Evolutionary conservation across 345 rosid genomes (phyloP).

Genomic region (Hibiscus tridactylites): DNA sequence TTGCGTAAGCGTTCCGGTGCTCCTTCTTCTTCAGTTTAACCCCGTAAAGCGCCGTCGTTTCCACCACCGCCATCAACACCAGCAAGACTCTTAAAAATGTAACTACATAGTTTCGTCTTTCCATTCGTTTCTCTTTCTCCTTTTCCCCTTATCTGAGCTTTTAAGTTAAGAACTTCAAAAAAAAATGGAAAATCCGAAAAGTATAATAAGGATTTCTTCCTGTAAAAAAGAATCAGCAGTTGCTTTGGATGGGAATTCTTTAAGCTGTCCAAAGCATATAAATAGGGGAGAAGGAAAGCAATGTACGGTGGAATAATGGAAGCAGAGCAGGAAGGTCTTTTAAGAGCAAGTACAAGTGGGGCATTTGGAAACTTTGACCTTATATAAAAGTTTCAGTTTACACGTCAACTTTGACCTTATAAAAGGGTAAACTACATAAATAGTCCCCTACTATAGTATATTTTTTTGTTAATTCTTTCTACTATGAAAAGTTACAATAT

Average conservation of each 20-base stretch:
- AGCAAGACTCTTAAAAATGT: constrained; percentile 1
- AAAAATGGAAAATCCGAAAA: neutral
- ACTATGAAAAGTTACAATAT: too few species aligned
- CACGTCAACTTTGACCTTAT: neutral
- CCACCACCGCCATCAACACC: constrained; percentile 1
- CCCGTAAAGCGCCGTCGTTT: constrained; percentile 10
- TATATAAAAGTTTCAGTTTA: too few species aligned
- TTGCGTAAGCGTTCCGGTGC: constrained; percentile 79
- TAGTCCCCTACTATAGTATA: too few species aligned
- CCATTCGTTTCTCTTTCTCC: neutral
- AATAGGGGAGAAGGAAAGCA: neutral
- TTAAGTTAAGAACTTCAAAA: neutral
- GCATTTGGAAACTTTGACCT: neutral
- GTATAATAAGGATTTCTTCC: neutral
- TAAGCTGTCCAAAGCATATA: neutral
- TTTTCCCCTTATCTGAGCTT: neutral
- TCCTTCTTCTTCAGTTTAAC: constrained; percentile 20
- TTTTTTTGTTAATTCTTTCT: too few species aligned
- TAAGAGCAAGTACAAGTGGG: neutral
- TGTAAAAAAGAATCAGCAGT: neutral
- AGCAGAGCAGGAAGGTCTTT: neutral
- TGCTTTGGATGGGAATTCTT: neutral
- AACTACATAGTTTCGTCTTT: neutral
- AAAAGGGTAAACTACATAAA: too few species aligned
- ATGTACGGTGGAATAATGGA: neutral